These are phyloP conservation scores for Colletotrichum sp. DNA, from an alignment of 2,329 filamentous ascomycete genomes.

Conservation along the genomic window DNA sequence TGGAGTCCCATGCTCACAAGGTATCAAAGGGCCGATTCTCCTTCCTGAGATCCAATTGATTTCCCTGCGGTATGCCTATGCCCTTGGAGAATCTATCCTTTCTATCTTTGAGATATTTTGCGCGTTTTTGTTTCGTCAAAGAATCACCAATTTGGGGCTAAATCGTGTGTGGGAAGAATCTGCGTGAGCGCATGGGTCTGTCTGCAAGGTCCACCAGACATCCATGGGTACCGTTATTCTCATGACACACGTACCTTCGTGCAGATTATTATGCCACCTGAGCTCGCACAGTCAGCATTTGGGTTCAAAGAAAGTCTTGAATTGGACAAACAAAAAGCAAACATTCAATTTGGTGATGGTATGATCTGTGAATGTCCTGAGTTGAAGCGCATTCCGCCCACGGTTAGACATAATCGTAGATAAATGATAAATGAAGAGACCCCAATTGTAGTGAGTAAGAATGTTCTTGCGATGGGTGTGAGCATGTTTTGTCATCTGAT, in stretches of 20 bases:
- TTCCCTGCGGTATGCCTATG: neutral
- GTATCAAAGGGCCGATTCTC: neutral
- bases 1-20: neutral
- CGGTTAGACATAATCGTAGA: neutral
- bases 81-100: neutral
- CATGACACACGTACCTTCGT: neutral
- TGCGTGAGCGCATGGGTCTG: neutral
- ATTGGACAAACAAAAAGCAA: neutral
- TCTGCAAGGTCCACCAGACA: neutral
- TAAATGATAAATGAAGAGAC: neutral
- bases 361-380: neutral
- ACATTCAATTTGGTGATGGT: neutral
- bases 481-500: neutral
- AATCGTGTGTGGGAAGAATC: neutral
- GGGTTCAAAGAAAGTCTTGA: neutral
- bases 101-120: neutral
- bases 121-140: neutral
- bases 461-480: neutral
- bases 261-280: neutral
- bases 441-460: neutral
- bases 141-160: neutral
- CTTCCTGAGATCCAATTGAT: neutral
- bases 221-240: neutral
- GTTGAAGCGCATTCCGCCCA: neutral
- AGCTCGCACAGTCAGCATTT: neutral